These are phyloP conservation scores for Vickermania ingenoplastis DNA, from an alignment of 208 protist species.

Conservation along the genomic window DNA sequence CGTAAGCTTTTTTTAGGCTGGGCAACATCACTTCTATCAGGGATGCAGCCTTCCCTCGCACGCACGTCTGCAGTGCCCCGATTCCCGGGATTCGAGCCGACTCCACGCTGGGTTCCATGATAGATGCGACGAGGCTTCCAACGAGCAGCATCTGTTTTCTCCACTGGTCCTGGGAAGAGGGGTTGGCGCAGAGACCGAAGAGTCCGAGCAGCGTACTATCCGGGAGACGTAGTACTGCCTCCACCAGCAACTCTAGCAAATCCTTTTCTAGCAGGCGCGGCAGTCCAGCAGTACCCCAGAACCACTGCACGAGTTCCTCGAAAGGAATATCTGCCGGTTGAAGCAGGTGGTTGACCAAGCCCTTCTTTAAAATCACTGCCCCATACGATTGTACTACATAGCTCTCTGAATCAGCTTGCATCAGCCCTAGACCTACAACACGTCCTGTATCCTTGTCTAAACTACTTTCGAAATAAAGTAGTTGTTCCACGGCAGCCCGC, in stretches of 20 bases:
- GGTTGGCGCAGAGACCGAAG: not conserved
- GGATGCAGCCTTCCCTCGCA: not conserved
- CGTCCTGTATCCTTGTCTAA: slow-evolving; percentile 20
- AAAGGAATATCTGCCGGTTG: slow-evolving; percentile 26
- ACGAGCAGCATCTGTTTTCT: not conserved
- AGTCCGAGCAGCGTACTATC: not conserved
- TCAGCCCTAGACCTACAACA: slow-evolving; percentile 42
- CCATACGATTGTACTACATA: slow-evolving; percentile 69
- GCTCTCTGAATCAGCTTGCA: slow-evolving; percentile 28
- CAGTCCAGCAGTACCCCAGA: slow-evolving; percentile 42
- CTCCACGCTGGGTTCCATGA: not conserved
- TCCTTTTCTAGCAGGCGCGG: slow-evolving; percentile 29
- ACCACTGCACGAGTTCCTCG: slow-evolving; percentile 60
- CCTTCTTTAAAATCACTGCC: slow-evolving; percentile 56
- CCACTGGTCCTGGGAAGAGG: not conserved
- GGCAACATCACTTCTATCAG: no score
- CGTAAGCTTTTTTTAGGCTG: no score
- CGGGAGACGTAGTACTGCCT: slow-evolving; percentile 11
- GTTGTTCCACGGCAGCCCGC: slow-evolving; percentile 17
- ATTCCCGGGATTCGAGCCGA: not conserved
- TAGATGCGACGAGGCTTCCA: not conserved
- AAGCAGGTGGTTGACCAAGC: slow-evolving; percentile 22
- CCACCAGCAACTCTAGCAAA: slow-evolving; percentile 54
- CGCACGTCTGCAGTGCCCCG: not conserved
- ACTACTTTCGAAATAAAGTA: slow-evolving; percentile 45